phyloP scores from a whole-genome alignment of 768 basidiomycete genomes.

The Suillus occidentalis region DNA sequence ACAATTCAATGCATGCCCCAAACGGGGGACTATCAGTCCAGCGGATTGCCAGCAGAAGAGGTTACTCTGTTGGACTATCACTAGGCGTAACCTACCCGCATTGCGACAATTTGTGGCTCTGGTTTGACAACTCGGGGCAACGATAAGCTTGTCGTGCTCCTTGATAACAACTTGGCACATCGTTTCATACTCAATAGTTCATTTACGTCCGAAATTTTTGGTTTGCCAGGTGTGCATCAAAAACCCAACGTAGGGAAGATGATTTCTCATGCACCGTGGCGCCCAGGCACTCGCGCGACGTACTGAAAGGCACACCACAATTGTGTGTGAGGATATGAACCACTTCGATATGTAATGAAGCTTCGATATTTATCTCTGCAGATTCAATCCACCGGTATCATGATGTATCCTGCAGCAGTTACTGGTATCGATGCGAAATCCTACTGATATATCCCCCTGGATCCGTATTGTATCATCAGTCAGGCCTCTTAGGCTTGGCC shows the following conservation, averaged over 20 bases:
- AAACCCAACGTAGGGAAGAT: not conserved
- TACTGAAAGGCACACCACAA: not conserved
- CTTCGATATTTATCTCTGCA: not conserved
- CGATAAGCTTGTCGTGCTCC: not conserved
- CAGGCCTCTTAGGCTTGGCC: not conserved
- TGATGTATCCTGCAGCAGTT: not conserved
- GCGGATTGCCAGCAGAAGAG: not conserved
- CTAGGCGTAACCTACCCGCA: no score
- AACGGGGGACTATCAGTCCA: not conserved
- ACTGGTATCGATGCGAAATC: not conserved
- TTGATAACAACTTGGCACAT: not conserved
- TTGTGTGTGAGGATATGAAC: not conserved
- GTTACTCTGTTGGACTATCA: not conserved
- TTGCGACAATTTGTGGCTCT: not conserved
- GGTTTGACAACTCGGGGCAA: not conserved
- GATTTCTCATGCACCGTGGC: not conserved
- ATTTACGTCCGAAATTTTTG: not conserved
- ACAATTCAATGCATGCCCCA: not conserved
- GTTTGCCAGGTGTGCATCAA: not conserved
- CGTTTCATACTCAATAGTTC: not conserved
- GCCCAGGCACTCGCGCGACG: no score
- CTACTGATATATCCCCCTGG: not conserved
- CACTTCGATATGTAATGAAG: not conserved
- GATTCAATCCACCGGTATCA: not conserved
- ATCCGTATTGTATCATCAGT: not conserved